Evolutionary conservation across 257 asterid species (phyloP).

Genomic region (Cinchona pubescens): DNA sequence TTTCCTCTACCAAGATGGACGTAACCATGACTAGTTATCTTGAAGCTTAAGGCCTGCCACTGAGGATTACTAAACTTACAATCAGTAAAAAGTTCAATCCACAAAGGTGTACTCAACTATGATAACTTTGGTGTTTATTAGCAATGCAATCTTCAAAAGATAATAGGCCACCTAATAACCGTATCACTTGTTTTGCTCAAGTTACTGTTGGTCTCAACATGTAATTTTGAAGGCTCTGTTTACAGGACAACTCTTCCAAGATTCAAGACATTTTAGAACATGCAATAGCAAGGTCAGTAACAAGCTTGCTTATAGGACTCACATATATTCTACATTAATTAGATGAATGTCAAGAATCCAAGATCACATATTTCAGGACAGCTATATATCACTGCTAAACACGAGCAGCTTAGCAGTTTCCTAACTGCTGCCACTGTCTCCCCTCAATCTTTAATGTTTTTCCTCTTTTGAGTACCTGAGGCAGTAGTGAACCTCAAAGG

Average conservation of each 20-base stretch:
- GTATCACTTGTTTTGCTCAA: background rate
- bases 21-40: background rate
- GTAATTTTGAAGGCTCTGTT: background rate
- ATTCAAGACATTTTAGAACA: too few species aligned
- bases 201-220: background rate
- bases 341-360: background rate
- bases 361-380: background rate
- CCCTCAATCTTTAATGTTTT: background rate
- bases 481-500: background rate
- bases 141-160: background rate
- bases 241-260: background rate
- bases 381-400: background rate
- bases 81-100: background rate
- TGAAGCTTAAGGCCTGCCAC: background rate
- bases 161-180: background rate
- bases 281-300: background rate
- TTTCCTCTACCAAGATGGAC: background rate
- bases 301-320: background rate
- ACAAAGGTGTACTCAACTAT: background rate
- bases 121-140: background rate
- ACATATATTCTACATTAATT: background rate
- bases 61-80: too few species aligned
- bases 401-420: background rate
- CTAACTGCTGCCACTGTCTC: background rate
- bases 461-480: background rate